Percentiles rank a stretch among this genome's conserved stretches.
Evolutionary conservation across 306 rosid genomes (phyloP).

Genomic region (Abrus pulchellus): DNA sequence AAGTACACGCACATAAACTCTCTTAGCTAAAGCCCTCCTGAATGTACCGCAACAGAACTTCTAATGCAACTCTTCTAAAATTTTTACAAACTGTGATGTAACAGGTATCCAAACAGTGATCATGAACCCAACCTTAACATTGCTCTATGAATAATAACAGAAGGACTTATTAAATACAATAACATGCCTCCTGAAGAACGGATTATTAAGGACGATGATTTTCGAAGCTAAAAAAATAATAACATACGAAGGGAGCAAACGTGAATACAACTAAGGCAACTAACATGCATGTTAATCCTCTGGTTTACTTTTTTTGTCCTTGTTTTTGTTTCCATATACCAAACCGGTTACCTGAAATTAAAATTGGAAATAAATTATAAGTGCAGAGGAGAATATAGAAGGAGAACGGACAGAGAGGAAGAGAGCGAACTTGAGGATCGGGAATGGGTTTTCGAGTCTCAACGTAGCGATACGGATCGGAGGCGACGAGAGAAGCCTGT

Average conservation of each 20-base stretch:
- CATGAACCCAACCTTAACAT: neutral
- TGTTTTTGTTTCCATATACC: conserved; percentile 79
- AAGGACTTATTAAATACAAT: conserved; percentile 15
- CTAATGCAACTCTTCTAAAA: neutral
- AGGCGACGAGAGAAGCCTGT: conserved; percentile 72
- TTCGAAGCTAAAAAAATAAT: conserved; percentile 11
- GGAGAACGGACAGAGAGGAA: neutral
- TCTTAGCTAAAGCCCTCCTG: neutral
- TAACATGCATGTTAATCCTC: conserved; percentile 56
- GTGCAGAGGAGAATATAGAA: neutral
- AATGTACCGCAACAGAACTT: neutral
- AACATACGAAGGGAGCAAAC: neutral
- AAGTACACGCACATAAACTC: neutral
- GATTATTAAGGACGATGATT: conserved; percentile 22
- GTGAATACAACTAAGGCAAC: neutral
- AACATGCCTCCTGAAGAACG: conserved; percentile 13
- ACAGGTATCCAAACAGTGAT: neutral
- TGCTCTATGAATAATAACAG: neutral
- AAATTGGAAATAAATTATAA: neutral
- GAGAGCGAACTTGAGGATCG: conserved; percentile 73
- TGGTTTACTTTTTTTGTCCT: conserved; percentile 41
- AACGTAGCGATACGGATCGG: conserved; percentile 70
- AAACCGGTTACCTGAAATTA: conserved; percentile 72
- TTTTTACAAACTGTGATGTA: neutral
- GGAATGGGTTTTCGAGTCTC: conserved; percentile 90